phyloP scores from a whole-genome alignment of 768 basidiomycete genomes.

The Suillus brevipes region DNA sequence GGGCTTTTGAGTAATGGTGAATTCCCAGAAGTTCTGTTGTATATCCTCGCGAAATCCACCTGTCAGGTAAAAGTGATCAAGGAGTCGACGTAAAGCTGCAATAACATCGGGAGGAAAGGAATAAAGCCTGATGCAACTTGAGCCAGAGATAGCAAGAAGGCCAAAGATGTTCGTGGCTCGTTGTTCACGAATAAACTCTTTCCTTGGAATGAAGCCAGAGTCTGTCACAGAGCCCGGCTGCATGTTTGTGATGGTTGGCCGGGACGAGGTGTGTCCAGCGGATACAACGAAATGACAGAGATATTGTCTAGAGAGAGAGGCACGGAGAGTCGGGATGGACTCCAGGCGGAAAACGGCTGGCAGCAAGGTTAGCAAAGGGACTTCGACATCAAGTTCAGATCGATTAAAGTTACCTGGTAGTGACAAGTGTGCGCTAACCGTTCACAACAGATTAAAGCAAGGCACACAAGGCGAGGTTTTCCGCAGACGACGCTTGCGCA shows the following conservation, averaged over 20 bases:
- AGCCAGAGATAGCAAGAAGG: slow-evolving; percentile 65
- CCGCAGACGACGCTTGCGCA: slow-evolving; percentile 6
- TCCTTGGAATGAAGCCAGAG: slow-evolving; percentile 62
- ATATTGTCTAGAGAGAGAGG: slow-evolving; percentile 23
- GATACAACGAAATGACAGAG: slow-evolving; percentile 24
- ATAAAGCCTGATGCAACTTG: slow-evolving; percentile 67
- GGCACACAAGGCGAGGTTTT: slow-evolving; percentile 8
- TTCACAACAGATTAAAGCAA: slow-evolving; percentile 5
- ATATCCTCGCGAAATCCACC: slow-evolving; percentile 54
- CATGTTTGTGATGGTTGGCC: slow-evolving; percentile 30
- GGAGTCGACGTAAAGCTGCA: slow-evolving; percentile 52
- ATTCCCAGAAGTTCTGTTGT: slow-evolving; percentile 62
- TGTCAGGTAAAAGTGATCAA: slow-evolving; percentile 48
- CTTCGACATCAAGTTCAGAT: slow-evolving; percentile 4
- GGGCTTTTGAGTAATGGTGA: slow-evolving; percentile 66
- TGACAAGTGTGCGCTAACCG: slow-evolving; percentile 1
- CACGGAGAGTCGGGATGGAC: slow-evolving; percentile 28
- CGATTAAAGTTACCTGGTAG: slow-evolving; percentile 3
- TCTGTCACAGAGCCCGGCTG: slow-evolving; percentile 39
- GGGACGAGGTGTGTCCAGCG: slow-evolving; percentile 22
- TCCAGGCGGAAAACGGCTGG: slow-evolving; percentile 42
- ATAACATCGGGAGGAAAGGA: slow-evolving; percentile 60
- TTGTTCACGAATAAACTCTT: slow-evolving; percentile 69
- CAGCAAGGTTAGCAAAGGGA: slow-evolving; percentile 14
- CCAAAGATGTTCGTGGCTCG: slow-evolving; percentile 59